Conservation (phyloP, 176 grass and related monocot species). For the Cocos nucifera region DNA sequence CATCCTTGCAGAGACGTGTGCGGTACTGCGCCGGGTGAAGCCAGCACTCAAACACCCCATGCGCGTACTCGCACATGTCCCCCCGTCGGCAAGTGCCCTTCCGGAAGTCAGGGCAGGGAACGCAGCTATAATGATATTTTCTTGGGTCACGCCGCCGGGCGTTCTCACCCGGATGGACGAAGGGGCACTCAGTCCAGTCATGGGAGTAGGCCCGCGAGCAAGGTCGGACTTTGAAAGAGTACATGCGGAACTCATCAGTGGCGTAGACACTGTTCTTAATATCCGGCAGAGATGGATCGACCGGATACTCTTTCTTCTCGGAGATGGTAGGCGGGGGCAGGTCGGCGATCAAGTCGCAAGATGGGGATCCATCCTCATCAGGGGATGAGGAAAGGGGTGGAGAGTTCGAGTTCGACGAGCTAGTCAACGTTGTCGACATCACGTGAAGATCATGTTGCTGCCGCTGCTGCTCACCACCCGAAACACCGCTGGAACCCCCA, state of each 20-base stretch:
- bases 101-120: slow-evolving; percentile 83
- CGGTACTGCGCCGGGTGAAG: slow-evolving; percentile 87
- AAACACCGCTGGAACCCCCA: too few relatives aligned
- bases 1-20: slow-evolving; percentile 83
- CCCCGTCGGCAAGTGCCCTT: slow-evolving; percentile 53
- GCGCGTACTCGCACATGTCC: slow-evolving; percentile 76
- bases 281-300: slow-evolving; percentile 70
- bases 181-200: slow-evolving; percentile 93
- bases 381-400: not conserved
- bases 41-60: slow-evolving; percentile 94
- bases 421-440: too few relatives aligned
- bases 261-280: slow-evolving; percentile 81
- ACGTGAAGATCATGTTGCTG: too few relatives aligned
- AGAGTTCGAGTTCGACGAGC: too few relatives aligned
- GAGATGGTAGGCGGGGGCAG: slow-evolving; percentile 27
- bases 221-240: slow-evolving; percentile 69
- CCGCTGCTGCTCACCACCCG: too few relatives aligned
- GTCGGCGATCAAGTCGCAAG: slow-evolving; percentile 31
- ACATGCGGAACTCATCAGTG: slow-evolving; percentile 88
- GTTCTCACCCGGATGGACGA: slow-evolving; percentile 80
- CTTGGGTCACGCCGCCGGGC: slow-evolving; percentile 70
- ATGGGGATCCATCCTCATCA: slow-evolving; percentile 30
- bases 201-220: slow-evolving; percentile 85
- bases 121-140: slow-evolving; percentile 70
- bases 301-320: slow-evolving; percentile 71